phyloP scores from a whole-genome alignment of 2,329 filamentous ascomycete species.

The Juglanconis juglandina region DNA sequence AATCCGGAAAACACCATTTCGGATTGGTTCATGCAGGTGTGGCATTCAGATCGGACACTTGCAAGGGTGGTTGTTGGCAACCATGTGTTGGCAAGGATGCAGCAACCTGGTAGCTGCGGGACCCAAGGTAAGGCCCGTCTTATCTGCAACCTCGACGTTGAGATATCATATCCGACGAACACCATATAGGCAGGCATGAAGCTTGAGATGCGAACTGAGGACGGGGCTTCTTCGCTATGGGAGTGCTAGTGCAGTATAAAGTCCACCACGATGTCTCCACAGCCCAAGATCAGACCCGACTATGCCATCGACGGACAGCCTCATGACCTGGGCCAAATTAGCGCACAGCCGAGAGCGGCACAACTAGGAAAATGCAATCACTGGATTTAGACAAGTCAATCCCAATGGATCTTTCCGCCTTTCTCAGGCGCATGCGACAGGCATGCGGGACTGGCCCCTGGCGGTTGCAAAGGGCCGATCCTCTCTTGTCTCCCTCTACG shows the following conservation, averaged over 20 bases:
- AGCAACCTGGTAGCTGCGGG: conserved; percentile 12
- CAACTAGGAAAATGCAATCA: too few relatives aligned
- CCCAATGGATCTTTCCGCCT: background rate
- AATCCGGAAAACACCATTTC: background rate
- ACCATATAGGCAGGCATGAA: background rate
- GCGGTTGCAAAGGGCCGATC: background rate
- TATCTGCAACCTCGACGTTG: conserved; percentile 2
- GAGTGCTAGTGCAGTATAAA: too few relatives aligned
- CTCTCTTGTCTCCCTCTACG: background rate
- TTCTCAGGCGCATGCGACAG: background rate
- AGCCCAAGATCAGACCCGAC: too few relatives aligned
- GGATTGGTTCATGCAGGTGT: conserved; percentile 9
- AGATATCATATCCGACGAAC: background rate
- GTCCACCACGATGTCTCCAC: too few relatives aligned
- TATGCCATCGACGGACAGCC: too few relatives aligned
- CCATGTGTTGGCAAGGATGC: conserved; percentile 18
- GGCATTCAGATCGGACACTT: conserved; percentile 12
- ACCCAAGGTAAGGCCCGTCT: conserved; percentile 8
- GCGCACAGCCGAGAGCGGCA: too few relatives aligned
- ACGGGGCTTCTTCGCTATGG: too few relatives aligned
- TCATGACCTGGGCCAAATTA: too few relatives aligned
- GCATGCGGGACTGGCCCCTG: background rate
- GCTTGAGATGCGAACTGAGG: background rate
- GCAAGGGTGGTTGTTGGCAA: conserved; percentile 15
- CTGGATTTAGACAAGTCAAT: too few relatives aligned